Evolutionary conservation across 1,284 basidiomycete genomes (phyloP).

Genomic region (Apiotrichum sp.): DNA sequence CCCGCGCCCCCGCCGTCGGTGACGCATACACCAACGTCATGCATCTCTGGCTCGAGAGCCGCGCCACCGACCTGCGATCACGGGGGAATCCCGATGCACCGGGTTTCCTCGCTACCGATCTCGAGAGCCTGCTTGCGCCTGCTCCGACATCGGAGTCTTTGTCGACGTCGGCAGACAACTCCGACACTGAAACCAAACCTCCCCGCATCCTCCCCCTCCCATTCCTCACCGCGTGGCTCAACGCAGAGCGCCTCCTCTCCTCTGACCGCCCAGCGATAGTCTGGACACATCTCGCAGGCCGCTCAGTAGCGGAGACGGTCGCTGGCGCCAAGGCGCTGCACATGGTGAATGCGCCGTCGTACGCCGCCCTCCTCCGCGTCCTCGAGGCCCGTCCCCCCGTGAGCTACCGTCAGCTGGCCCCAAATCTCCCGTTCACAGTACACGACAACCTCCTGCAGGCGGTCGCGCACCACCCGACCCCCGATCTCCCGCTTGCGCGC

Average conservation of each 20-base stretch:
- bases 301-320: not conserved
- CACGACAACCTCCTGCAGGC: not conserved
- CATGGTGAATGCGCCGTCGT: not conserved
- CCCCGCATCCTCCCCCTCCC: not conserved
- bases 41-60: not conserved
- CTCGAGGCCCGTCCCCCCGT: not conserved
- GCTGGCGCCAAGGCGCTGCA: not conserved
- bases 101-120: slow-evolving; percentile 14
- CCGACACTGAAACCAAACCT: no score
- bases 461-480: not conserved
- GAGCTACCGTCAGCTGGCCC: not conserved
- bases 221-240: slow-evolving; percentile 27
- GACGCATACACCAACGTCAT: slow-evolving; percentile 1
- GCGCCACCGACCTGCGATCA: not conserved
- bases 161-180: no score
- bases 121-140: slow-evolving; percentile 8
- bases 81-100: not conserved
- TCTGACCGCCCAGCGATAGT: not conserved
- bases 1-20: not conserved
- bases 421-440: not conserved
- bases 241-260: slow-evolving; percentile 16
- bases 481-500: slow-evolving; percentile 7
- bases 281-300: not conserved
- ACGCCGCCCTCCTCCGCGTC: not conserved
- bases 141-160: no score